Conservation (phyloP, 192 early-diverging fungal genomes). For the Helicostylum pulchrum region DNA sequence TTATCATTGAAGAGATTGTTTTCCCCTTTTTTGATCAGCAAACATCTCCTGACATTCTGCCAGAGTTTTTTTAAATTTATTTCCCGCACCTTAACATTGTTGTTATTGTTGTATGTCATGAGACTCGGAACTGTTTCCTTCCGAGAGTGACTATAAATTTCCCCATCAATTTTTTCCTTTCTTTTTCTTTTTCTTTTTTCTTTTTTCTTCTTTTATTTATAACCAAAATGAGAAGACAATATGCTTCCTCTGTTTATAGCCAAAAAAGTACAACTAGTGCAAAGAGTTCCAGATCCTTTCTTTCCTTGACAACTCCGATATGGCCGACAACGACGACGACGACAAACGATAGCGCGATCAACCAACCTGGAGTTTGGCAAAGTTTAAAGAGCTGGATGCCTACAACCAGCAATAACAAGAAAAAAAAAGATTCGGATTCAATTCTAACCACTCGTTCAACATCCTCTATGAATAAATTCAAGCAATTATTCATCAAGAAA, state of each 20-base stretch:
- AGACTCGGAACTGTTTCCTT: neutral
- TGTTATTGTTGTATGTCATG: neutral
- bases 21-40: no score
- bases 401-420: neutral
- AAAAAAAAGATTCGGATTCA: constrained; percentile 7
- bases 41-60: no score
- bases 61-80: no score
- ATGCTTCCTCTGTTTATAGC: constrained; percentile 31
- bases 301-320: constrained; percentile 18
- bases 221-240: constrained; percentile 14
- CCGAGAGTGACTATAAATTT: constrained; percentile 7
- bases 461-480: constrained; percentile 12
- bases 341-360: neutral
- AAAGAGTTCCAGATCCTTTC: constrained; percentile 27
- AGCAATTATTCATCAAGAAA: constrained; percentile 8
- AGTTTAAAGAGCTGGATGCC: constrained; percentile 9
- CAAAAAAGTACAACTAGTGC: constrained; percentile 34
- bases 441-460: neutral
- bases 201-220: neutral
- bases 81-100: neutral
- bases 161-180: constrained; percentile 2
- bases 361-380: constrained; percentile 5
- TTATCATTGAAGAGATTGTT: no score
- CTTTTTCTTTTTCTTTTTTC: neutral
- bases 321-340: constrained; percentile 5